Evolutionary conservation across 2,329 filamentous ascomycete genomes (phyloP).

Genomic region (Dryadomyces quercus-mongolicae): DNA sequence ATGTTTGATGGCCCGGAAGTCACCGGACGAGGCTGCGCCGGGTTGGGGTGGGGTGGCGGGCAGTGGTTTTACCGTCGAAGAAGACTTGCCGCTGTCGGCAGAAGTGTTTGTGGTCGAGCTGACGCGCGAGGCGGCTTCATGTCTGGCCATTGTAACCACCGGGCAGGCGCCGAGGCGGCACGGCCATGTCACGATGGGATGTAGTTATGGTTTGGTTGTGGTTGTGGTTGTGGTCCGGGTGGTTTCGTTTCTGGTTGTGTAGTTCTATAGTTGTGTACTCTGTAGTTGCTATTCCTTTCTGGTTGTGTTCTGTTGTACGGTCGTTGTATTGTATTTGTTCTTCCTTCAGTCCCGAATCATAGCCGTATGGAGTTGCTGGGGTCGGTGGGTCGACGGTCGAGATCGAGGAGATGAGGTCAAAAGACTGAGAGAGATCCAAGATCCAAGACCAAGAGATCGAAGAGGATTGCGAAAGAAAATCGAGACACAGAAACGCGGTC

Average conservation of each 20-base stretch:
- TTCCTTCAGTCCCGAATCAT: no score
- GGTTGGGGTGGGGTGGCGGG: conserved; percentile 15
- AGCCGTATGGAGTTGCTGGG: no score
- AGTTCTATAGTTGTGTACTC: no score
- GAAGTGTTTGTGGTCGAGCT: conserved; percentile 54
- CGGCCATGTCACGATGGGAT: conserved; percentile 10
- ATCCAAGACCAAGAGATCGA: background rate
- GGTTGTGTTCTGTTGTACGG: no score
- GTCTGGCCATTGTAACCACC: conserved; percentile 51
- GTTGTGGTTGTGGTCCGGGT: no score
- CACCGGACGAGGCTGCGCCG: conserved; percentile 8
- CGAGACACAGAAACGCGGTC: background rate
- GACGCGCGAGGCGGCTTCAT: conserved; percentile 52
- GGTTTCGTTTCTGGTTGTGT: no score
- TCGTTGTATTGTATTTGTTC: no score
- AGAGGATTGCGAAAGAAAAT: background rate
- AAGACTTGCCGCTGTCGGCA: conserved; percentile 54
- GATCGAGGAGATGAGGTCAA: no score
- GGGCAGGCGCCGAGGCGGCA: conserved; percentile 8
- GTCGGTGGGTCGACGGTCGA: no score
- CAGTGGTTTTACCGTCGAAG: conserved; percentile 47
- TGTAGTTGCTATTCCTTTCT: no score
- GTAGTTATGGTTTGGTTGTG: background rate
- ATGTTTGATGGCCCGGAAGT: conserved; percentile 5
- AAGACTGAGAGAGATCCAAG: no score